Conservation (phyloP, 768 basidiomycete genomes). For the Pleurotus djamor region DNA sequence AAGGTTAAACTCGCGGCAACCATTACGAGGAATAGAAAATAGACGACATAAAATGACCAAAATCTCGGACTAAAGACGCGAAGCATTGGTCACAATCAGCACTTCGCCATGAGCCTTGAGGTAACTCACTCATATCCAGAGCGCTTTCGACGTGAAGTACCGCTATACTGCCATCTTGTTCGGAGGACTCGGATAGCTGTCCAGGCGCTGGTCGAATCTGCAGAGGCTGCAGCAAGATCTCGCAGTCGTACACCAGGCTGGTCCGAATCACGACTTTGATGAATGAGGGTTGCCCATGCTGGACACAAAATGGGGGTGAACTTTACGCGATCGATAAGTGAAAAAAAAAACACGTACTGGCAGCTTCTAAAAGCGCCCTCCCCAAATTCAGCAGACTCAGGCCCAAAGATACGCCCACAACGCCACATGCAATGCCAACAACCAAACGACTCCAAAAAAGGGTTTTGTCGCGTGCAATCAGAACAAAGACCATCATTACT, state of each 20-base stretch:
- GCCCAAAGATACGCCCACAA: slow-evolving; percentile 28
- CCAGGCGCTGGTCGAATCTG: slow-evolving; percentile 24
- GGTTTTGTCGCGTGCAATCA: slow-evolving; percentile 22
- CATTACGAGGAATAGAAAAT: slow-evolving; percentile 30
- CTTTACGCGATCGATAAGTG: not conserved
- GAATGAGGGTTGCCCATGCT: slow-evolving; percentile 46
- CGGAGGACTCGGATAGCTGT: slow-evolving; percentile 30
- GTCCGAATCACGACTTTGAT: slow-evolving; percentile 28
- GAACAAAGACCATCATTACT: slow-evolving; percentile 24
- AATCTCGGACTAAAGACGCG: slow-evolving; percentile 22
- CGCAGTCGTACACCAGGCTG: slow-evolving; percentile 30
- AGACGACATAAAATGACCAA: slow-evolving; percentile 33
- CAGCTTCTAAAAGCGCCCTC: slow-evolving; percentile 30
- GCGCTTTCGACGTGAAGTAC: slow-evolving; percentile 26
- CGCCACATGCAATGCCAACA: slow-evolving; percentile 29
- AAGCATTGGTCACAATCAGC: too few species aligned
- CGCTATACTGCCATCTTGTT: slow-evolving; percentile 28
- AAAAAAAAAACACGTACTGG: slow-evolving; percentile 23
- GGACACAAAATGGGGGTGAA: not conserved
- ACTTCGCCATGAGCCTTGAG: too few species aligned
- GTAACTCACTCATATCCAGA: slow-evolving; percentile 32
- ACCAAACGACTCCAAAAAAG: slow-evolving; percentile 40
- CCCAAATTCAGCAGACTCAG: slow-evolving; percentile 25
- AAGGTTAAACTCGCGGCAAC: slow-evolving; percentile 28
- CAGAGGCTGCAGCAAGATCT: slow-evolving; percentile 30